A percentile compares a stretch with the other conserved stretches of the same genome.
phyloP scores from a whole-genome alignment of 305 asterid species.

The Fraxinus nigra region DNA sequence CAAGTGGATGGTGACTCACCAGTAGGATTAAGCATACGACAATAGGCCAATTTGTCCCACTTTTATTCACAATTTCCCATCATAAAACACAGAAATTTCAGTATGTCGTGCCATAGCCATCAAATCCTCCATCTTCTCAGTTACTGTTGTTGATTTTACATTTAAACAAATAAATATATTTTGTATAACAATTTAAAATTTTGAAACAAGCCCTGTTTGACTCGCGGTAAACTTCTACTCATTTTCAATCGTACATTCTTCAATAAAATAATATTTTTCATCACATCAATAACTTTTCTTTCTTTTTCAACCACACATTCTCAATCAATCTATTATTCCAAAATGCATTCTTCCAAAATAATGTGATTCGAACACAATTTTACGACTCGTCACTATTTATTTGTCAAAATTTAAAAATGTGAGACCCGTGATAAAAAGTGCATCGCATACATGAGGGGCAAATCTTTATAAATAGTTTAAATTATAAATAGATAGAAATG shows the following conservation, averaged over 20 bases:
- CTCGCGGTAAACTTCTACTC: no score
- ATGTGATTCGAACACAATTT: background rate
- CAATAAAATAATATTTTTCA: no score
- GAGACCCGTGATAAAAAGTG: background rate
- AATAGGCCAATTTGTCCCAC: background rate
- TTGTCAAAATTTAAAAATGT: background rate
- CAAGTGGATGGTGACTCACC: slow-evolving; percentile 12
- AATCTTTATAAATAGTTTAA: background rate
- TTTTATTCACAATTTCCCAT: background rate
- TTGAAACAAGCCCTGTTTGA: background rate
- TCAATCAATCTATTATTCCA: no score
- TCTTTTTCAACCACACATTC: no score
- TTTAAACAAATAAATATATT: background rate
- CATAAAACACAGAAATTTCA: background rate
- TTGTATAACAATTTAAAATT: background rate
- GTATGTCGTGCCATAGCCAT: background rate
- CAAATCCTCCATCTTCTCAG: background rate
- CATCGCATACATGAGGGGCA: background rate
- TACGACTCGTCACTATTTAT: background rate
- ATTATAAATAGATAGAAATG: background rate
- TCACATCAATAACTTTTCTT: no score
- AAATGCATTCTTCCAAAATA: no score
- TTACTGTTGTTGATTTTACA: background rate
- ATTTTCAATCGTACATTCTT: no score
- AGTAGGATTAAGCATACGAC: background rate